Percentiles rank a stretch among this genome's conserved stretches.
These are phyloP conservation scores for Tolypocladium tundrense DNA, from an alignment of 2,329 filamentous ascomycete genomes.

Conservation along the genomic window DNA sequence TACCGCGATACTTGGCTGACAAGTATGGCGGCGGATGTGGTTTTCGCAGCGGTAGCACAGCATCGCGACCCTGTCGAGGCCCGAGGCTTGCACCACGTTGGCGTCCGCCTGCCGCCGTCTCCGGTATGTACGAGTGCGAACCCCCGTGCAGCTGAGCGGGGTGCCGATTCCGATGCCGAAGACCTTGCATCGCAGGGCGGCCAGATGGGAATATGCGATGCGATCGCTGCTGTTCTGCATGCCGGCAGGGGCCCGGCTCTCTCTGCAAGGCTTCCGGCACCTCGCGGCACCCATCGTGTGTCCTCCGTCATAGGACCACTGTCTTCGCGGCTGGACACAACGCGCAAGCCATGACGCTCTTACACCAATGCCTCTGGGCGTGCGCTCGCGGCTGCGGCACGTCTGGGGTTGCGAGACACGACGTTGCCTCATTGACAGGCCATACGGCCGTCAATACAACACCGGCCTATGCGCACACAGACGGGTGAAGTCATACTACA, in stretches of 20 bases:
- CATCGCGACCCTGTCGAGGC: not conserved
- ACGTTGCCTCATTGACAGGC: not conserved
- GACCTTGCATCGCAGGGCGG: not conserved
- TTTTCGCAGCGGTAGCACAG: not conserved
- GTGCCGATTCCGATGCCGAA: not conserved
- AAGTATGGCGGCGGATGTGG: not conserved
- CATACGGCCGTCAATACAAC: not conserved
- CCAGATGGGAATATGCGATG: not conserved
- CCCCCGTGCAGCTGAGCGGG: not conserved
- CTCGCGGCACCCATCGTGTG: not conserved
- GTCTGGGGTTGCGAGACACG: not conserved
- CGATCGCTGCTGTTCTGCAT: not conserved
- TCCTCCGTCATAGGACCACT: not conserved
- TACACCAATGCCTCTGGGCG: not conserved
- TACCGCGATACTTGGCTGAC: not conserved
- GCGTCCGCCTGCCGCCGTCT: not conserved
- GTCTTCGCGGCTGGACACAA: not conserved
- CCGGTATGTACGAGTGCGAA: not conserved
- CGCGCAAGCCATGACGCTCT: not conserved
- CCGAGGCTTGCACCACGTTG: not conserved
- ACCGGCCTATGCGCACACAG: not conserved
- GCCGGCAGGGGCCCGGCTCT: not conserved
- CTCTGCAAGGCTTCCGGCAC: not conserved
- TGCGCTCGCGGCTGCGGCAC: not conserved
- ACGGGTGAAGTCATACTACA: not conserved